Conservation (phyloP, 345 rosid genomes). For the Physaria fendleri region DNA sequence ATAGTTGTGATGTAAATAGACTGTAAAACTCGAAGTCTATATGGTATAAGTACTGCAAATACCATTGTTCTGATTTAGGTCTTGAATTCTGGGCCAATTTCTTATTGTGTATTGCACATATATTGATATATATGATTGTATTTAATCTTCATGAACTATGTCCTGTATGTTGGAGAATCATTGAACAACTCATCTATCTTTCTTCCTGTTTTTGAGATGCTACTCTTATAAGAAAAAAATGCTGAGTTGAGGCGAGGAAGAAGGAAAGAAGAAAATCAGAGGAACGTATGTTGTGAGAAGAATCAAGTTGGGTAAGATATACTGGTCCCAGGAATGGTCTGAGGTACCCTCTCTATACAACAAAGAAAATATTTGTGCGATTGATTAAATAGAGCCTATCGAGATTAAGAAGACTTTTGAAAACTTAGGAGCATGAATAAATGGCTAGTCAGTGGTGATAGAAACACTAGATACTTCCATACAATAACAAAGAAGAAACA, state of each 20-base stretch:
- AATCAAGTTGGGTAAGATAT: neutral
- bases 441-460: too few species aligned
- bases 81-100: neutral
- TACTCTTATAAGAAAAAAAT: neutral
- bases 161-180: neutral
- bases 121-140: constrained; percentile 3
- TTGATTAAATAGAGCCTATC: too few species aligned
- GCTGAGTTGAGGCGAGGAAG: neutral
- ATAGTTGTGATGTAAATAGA: constrained; percentile 23
- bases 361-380: too few species aligned
- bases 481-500: too few species aligned
- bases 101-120: constrained; percentile 2
- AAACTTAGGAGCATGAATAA: too few species aligned
- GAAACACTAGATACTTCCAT: too few species aligned
- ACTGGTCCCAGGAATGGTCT: too few species aligned
- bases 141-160: neutral
- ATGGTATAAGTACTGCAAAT: neutral
- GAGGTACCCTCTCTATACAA: too few species aligned
- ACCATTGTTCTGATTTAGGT: constrained; percentile 2
- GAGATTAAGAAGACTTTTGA: too few species aligned
- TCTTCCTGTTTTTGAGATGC: neutral
- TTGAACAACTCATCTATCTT: neutral
- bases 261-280: neutral
- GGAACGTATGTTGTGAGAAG: neutral
- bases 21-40: constrained; percentile 12